Base-by-base conservation (phyloP, 1,139 yeast genomes). In the Petasospora fabianii region DNA sequence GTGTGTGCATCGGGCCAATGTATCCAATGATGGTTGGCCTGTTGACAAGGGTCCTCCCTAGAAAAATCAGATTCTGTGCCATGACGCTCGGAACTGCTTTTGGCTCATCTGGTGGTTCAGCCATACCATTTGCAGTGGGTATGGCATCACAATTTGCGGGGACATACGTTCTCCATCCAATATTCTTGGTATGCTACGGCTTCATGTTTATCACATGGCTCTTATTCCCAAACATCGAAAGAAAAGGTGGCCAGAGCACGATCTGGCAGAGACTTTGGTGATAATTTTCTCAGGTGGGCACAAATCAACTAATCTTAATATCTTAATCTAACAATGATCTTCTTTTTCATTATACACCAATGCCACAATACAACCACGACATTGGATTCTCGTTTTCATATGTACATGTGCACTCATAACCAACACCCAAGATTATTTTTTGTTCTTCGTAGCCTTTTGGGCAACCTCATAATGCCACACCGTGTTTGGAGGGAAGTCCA, bases 401-500 rank as follows among this genome's bases (percentile, higher is more conserved):
- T 28, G 19, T 32, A 37, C 40, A 37, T 10, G 34, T 18, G 7
- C 18, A n/a, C n/a, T n/a, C n/a, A n/a, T n/a, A n/a, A n/a, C n/a
- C n/a, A n/a, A n/a, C n/a, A n/a, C n/a, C n/a, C 22, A 20, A 14
- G 26, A 3, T 33, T 22, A 26, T 34, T 40, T 41, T 20, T 29
- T 21, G 13, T 14, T 18, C 38, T 32, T 32, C 24, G 32, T 37
- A 19, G 32, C 38, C 40, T 36, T 36, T 32, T 30, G 31, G 8
- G 39, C 31, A 27, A 43, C 48, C 3, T 81, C 78, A 56, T 77
- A 75, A 43, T 80, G 77, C 97, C 97, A 90, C 21, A 86, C 72
- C 47, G 75, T 73, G 55, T 77, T 79, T 29, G 97, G 84, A n/a
- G 98, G 98, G 47, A 70, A 86, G 41, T 88, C 95, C 1, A 96